Conservation (phyloP, 331 rosid species). For the Erythrophleum ivorense region DNA sequence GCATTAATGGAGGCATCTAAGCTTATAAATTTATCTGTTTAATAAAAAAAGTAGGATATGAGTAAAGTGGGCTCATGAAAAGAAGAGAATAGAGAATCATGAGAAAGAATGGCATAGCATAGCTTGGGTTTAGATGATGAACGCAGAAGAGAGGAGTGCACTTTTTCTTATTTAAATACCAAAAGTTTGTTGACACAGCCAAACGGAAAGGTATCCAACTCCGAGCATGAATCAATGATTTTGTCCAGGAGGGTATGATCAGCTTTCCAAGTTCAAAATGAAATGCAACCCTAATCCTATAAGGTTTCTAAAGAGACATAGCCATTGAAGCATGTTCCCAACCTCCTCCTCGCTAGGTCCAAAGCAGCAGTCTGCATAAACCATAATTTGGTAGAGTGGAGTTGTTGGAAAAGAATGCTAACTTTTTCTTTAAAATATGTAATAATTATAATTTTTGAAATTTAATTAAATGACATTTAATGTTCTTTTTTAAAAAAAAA, state of each 20-base stretch:
- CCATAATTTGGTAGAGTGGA: constrained; percentile 48
- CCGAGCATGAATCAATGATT: constrained; percentile 76
- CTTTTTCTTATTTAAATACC: constrained; percentile 21
- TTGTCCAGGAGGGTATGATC: constrained; percentile 55
- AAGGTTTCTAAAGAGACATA: constrained; percentile 33
- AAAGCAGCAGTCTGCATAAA: constrained; percentile 37
- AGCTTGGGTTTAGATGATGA: constrained; percentile 45
- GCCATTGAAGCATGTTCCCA: constrained; percentile 46
- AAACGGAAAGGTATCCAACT: constrained; percentile 42
- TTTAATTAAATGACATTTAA: too few relatives aligned
- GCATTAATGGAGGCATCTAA: constrained; percentile 31
- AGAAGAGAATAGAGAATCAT: constrained; percentile 52
- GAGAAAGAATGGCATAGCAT: constrained; percentile 48
- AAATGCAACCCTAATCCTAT: constrained; percentile 31
- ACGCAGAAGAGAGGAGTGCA: constrained; percentile 21
- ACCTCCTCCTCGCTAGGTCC: constrained; percentile 28
- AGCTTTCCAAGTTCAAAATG: constrained; percentile 53
- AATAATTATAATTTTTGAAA: too few relatives aligned
- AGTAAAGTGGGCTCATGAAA: constrained; percentile 48
- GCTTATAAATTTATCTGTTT: constrained; percentile 11
- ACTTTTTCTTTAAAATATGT: too few relatives aligned
- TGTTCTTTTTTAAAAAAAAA: too few relatives aligned
- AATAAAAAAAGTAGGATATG: constrained; percentile 40
- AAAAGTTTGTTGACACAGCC: constrained; percentile 44
- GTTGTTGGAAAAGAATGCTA: constrained; percentile 40